A percentile compares a stretch with the other conserved stretches of the same genome.
phyloP scores from a whole-genome alignment of 179 eudicot genomes.

The Silene coronaria region DNA sequence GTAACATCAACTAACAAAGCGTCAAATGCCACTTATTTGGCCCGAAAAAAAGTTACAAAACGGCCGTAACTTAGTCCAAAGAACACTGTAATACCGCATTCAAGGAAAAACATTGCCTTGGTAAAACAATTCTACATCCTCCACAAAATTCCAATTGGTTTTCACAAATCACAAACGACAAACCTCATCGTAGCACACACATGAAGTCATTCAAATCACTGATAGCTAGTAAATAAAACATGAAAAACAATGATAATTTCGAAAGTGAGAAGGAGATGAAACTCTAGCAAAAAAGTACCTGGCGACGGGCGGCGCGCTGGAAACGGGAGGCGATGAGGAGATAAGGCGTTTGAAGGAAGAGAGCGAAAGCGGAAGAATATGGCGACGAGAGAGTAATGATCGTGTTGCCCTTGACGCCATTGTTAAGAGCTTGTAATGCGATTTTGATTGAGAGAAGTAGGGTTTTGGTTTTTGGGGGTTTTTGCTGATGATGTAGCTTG shows the following conservation, averaged over 20 bases:
- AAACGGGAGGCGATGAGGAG: constrained; percentile 4
- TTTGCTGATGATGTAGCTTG: neutral
- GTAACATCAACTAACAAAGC: no score
- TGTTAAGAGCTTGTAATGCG: neutral
- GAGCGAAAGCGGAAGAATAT: neutral
- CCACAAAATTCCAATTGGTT: no score
- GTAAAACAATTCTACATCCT: no score
- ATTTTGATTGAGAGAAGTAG: neutral
- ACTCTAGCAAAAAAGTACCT: constrained; percentile 6
- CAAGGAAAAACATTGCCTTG: no score
- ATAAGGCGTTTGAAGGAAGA: constrained; percentile 16
- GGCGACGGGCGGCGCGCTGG: neutral
- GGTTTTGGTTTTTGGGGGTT: neutral
- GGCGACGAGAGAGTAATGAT: constrained; percentile 12
- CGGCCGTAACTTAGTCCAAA: no score
- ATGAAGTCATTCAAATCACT: no score
- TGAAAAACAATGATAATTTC: neutral
- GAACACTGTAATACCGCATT: no score
- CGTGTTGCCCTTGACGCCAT: constrained; percentile 26
- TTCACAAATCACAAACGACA: no score
- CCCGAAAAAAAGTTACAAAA: no score
- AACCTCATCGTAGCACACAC: no score
- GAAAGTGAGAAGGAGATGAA: neutral
- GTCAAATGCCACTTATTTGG: no score
- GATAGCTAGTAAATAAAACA: neutral